Evolutionary conservation across 1,284 basidiomycete genomes (phyloP), one percentile per base, ranked within the genome.

Genomic region (Sphaerobolus stellatus): DNA sequence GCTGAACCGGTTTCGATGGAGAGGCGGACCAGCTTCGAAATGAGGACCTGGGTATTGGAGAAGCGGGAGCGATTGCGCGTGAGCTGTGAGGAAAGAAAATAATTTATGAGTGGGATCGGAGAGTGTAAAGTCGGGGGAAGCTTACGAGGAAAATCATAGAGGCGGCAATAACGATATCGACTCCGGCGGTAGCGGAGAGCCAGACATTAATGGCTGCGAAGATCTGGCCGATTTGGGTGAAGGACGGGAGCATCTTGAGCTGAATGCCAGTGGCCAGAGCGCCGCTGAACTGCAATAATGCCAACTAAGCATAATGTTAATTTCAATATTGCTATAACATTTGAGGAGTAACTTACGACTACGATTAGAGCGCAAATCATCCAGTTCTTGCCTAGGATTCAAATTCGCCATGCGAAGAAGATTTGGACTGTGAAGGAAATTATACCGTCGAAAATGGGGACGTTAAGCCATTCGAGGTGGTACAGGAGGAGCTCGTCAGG

Each of bases 391-490:
- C 56, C 40, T 3, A 75, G 65, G 20, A 74, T 63, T 34, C 67
- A 68, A 43, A 75, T 72, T 57, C 75, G 64, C 74, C 74, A 76
- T 4, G 74, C 71, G 57, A 76, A 76, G 62, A 76, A 76, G 31
- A 70, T 54, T 50, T 76, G 74, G 16, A 75, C 74, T 22, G 68
- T 61, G 41, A 69, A 63, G 16, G 74, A 75, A 16, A 74, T 71
- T 38, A 76, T 58, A 2, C 71, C 68, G 71, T 75, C 43, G 14
- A 20, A 25, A 28, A 52, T 48, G 7, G 59, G 54, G 29, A 60
- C 54, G 52, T 59, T 59, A 52, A 65, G 58, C 64, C 64, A 65
- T 1, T 50, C 46, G 36, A 56, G 57, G 48, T 60, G 49, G 29
- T 59, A 57, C 4, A 48, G 25, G 43, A 47, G 34, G 9, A 64